Evolutionary conservation across 305 asterid species (phyloP), one percentile per base, ranked within the genome.

Genomic region (Fraxinus dipetala): DNA sequence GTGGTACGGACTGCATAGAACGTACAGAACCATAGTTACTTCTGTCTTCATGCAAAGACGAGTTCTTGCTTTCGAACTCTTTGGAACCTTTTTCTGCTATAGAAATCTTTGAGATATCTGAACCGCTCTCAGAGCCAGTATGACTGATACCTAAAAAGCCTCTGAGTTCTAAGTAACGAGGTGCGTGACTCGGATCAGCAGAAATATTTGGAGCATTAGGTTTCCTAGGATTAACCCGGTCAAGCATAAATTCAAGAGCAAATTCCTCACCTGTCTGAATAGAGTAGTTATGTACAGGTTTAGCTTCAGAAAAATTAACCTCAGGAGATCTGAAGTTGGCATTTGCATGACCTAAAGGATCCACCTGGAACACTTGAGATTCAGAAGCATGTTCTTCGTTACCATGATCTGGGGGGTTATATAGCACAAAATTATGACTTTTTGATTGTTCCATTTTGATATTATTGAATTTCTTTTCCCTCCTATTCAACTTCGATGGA

Each of bases 211-310:
- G 90, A 80, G 67, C 84, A 82, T 83, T 80, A 76, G 91, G 88
- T 80, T 85, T 83, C 87, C 84, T 85, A 14, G 91, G 90, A 86
- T 86, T 90, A 81, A 88, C 89, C 69, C 93, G 85, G 79, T 91
- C 94, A 13, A 85, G 94, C 94, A 93, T 93, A 84, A 93, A 93
- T 79, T 92, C 95, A 35, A 91, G 89, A 65, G 93, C 85, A 82
- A 93, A 93, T 86, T 91, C 97, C 84, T 93, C 97, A 48, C 97
- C 97, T 22, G 97, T 93, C 86, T 88, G 95, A 79, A 93, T 89
- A 38, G 97, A 91, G 90, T 80, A 91, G 85, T 93, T 90, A 63
- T 22, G 93, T 61, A 88, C 92, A 65, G 92, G 95, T 76, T 88
- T 91, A 83, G 91, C 80, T 84, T 88, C 92, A 73, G 88, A 81